A percentile compares a stretch with the other conserved stretches of the same genome.
Conservation (phyloP, 2,329 filamentous ascomycete species). For the Pezicula carpinea region DNA sequence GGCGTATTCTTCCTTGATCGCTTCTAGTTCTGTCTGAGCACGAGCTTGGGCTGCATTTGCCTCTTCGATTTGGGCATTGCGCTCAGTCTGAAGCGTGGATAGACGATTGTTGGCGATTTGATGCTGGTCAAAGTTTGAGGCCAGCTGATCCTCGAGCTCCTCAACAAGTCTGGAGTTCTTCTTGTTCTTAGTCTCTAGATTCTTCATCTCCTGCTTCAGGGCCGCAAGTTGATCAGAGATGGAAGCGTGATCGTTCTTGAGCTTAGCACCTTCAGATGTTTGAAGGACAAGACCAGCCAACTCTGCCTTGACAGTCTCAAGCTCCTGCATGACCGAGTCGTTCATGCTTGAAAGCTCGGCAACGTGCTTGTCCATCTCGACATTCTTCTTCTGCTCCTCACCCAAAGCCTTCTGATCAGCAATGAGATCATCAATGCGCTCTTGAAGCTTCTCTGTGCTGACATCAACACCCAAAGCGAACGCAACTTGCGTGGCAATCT, state of each 20-base stretch:
- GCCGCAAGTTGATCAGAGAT: constrained; percentile 53
- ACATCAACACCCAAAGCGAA: constrained; percentile 57
- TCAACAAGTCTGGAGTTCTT: constrained; percentile 91
- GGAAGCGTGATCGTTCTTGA: constrained; percentile 40
- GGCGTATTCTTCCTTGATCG: constrained; percentile 63
- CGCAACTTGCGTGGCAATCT: constrained; percentile 59
- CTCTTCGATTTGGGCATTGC: constrained; percentile 72
- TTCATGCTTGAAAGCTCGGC: constrained; percentile 53
- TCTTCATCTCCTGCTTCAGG: constrained; percentile 61
- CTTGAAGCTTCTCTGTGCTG: constrained; percentile 62
- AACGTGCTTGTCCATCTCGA: constrained; percentile 52
- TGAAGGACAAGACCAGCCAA: constrained; percentile 47
- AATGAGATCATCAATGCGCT: constrained; percentile 54
- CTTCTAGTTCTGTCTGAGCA: constrained; percentile 66
- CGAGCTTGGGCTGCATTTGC: constrained; percentile 59
- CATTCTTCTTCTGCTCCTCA: constrained; percentile 53
- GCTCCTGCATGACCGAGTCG: constrained; percentile 54
- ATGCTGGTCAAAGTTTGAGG: constrained; percentile 90
- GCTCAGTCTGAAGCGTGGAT: constrained; percentile 74
- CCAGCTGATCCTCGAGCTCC: constrained; percentile 94
- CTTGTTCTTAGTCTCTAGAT: constrained; percentile 67
- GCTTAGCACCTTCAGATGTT: constrained; percentile 39
- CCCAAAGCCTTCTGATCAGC: constrained; percentile 55
- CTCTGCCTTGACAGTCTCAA: constrained; percentile 55
- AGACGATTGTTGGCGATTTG: constrained; percentile 80